These are phyloP conservation scores for Blepharisma japonicum DNA, from an alignment of 73 alveolate species.

Conservation along the genomic window DNA sequence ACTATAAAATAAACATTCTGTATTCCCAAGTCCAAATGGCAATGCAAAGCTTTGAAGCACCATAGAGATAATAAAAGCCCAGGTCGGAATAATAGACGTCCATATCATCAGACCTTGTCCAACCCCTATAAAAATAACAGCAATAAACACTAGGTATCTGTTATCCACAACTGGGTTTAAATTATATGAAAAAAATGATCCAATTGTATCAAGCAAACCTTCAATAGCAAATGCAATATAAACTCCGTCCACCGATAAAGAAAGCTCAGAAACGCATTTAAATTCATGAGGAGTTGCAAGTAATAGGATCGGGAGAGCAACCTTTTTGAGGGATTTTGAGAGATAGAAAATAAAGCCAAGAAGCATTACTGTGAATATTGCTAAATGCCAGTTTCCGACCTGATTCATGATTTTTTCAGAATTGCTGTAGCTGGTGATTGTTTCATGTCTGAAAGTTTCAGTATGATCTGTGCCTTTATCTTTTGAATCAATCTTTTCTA, in stretches of 20 bases:
- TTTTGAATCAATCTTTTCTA: not conserved
- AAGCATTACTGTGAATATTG: not conserved
- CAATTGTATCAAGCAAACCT: not conserved
- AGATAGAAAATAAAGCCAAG: not conserved
- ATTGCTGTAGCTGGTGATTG: not conserved
- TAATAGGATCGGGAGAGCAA: constrained; percentile 8
- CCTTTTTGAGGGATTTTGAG: not conserved
- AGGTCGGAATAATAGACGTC: not conserved
- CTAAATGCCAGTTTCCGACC: not conserved
- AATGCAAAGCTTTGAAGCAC: constrained; percentile 12
- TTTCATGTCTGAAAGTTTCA: not conserved
- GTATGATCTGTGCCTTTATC: not conserved
- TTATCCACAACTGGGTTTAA: not conserved
- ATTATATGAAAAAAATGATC: not conserved
- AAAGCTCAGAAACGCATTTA: not conserved
- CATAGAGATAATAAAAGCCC: not conserved
- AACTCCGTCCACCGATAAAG: not conserved
- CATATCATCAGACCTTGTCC: constrained; percentile 12
- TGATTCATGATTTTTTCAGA: not conserved
- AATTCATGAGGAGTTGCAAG: not conserved
- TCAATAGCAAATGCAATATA: not conserved
- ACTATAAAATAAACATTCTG: not conserved
- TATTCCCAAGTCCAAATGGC: not conserved
- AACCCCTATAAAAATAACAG: not conserved
- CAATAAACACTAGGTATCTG: not conserved